Conservation (phyloP, 2,329 filamentous ascomycete species). For the Cladorrhinum sp. region DNA sequence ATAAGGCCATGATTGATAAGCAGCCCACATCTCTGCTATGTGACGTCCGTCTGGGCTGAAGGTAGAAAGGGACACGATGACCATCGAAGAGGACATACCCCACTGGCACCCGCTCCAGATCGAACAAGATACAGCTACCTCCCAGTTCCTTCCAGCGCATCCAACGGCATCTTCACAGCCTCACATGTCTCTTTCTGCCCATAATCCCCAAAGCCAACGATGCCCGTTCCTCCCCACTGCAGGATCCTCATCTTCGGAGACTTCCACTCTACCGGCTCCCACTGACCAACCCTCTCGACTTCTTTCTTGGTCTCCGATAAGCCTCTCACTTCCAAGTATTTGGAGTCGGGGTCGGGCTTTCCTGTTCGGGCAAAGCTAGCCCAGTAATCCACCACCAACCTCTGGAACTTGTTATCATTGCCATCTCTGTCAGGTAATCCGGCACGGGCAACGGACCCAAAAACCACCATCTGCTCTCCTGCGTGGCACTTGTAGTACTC, state of each 20-base stretch:
- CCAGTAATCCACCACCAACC: slow-evolving; percentile 37
- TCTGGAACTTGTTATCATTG: slow-evolving; percentile 34
- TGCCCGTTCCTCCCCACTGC: slow-evolving; percentile 29
- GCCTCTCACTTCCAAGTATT: slow-evolving; percentile 32
- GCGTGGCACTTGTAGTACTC: slow-evolving; percentile 44
- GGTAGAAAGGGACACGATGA: too few relatives aligned
- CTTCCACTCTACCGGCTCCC: slow-evolving; percentile 27
- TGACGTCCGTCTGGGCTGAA: too few relatives aligned
- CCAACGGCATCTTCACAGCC: slow-evolving; percentile 25
- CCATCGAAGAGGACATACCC: too few relatives aligned
- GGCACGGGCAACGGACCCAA: slow-evolving; percentile 34
- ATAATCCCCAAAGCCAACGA: slow-evolving; percentile 22
- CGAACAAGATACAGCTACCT: not conserved
- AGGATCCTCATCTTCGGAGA: slow-evolving; percentile 27
- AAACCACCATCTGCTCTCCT: slow-evolving; percentile 39
- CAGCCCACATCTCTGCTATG: too few relatives aligned
- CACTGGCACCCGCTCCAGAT: too few relatives aligned
- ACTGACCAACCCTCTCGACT: slow-evolving; percentile 28
- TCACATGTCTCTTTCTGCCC: slow-evolving; percentile 21
- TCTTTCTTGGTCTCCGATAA: slow-evolving; percentile 31
- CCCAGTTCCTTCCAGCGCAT: slow-evolving; percentile 16
- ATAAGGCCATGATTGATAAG: too few relatives aligned
- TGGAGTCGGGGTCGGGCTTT: slow-evolving; percentile 32
- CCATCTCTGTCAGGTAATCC: slow-evolving; percentile 37
- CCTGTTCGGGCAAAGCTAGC: slow-evolving; percentile 33